Evolutionary conservation across 805 yeast species (phyloP).

Genomic region (Metschnikowia peoriensis): DNA sequence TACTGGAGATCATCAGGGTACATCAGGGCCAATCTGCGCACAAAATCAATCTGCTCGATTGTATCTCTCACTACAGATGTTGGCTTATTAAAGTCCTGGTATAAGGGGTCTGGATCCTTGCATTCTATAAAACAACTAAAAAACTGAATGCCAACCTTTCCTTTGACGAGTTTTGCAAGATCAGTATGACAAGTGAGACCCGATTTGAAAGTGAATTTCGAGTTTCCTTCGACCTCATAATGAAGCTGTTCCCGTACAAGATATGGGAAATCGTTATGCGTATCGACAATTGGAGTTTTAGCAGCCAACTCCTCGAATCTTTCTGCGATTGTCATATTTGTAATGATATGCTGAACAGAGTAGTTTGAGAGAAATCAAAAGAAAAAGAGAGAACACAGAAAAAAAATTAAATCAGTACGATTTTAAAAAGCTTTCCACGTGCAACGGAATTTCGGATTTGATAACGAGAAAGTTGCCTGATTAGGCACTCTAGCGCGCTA

Average conservation of each 20-base stretch:
- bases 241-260: slow-evolving; percentile 45
- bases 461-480: neutral
- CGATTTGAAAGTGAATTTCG: slow-evolving; percentile 39
- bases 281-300: slow-evolving; percentile 42
- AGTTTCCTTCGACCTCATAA: slow-evolving; percentile 32
- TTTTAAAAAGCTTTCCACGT: neutral
- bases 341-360: no score
- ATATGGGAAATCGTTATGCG: slow-evolving; percentile 54
- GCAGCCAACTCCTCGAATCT: slow-evolving; percentile 2
- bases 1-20: slow-evolving; percentile 40
- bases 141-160: slow-evolving; percentile 49
- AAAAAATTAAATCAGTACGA: no score
- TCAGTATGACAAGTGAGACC: slow-evolving; percentile 46
- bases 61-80: slow-evolving; percentile 51
- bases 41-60: slow-evolving; percentile 52
- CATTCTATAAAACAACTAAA: slow-evolving; percentile 51
- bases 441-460: neutral
- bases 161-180: slow-evolving; percentile 39
- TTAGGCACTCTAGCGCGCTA: neutral
- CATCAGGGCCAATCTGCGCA: slow-evolving; percentile 42
- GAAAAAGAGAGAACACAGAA: no score
- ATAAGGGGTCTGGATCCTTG: slow-evolving; percentile 37
- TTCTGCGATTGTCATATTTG: neutral
- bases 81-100: slow-evolving; percentile 44
- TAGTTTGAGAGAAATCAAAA: no score